Percentiles rank a stretch among this genome's conserved stretches.
Conservation (phyloP, 192 early-diverging fungal genomes). For the Backusella liffmaniae region DNA sequence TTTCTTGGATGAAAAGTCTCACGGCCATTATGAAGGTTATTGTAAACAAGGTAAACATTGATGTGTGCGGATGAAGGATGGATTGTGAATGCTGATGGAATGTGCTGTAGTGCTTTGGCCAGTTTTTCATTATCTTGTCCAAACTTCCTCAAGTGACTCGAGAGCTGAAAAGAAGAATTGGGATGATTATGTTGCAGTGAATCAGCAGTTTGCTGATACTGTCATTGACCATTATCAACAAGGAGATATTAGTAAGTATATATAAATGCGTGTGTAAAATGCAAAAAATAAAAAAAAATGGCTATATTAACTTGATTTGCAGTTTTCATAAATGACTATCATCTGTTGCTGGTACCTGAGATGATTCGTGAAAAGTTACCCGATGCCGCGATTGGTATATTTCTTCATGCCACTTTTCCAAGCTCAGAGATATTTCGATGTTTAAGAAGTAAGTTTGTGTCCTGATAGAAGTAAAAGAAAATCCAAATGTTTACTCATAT, state of each 20-base stretch:
- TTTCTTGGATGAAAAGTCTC: slow-evolving; percentile 75
- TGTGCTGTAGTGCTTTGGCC: slow-evolving; percentile 80
- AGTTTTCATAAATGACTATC: slow-evolving; percentile 99
- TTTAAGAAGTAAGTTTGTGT: slow-evolving; percentile 58
- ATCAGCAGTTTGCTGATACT: slow-evolving; percentile 76
- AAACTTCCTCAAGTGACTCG: slow-evolving; percentile 70
- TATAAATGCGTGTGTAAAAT: neutral
- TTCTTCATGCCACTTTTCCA: slow-evolving; percentile 96
- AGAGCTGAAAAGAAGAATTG: slow-evolving; percentile 67
- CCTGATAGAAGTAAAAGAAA: neutral
- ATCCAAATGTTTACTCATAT: neutral
- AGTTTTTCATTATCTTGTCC: slow-evolving; percentile 92
- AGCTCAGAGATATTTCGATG: slow-evolving; percentile 96
- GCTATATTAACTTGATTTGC: slow-evolving; percentile 16
- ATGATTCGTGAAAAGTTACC: slow-evolving; percentile 86
- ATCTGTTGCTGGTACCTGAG: slow-evolving; percentile 87
- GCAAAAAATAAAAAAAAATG: no score
- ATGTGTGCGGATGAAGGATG: no score
- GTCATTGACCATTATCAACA: slow-evolving; percentile 69
- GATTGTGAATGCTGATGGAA: no score
- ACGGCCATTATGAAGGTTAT: slow-evolving; percentile 95
- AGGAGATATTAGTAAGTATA: slow-evolving; percentile 71
- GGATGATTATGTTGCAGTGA: slow-evolving; percentile 81
- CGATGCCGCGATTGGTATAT: slow-evolving; percentile 88
- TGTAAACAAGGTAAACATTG: slow-evolving; percentile 78